Evolutionary conservation across 495 filamentous ascomycete genomes (phyloP).

Genomic region (Articulospora tetracladia): DNA sequence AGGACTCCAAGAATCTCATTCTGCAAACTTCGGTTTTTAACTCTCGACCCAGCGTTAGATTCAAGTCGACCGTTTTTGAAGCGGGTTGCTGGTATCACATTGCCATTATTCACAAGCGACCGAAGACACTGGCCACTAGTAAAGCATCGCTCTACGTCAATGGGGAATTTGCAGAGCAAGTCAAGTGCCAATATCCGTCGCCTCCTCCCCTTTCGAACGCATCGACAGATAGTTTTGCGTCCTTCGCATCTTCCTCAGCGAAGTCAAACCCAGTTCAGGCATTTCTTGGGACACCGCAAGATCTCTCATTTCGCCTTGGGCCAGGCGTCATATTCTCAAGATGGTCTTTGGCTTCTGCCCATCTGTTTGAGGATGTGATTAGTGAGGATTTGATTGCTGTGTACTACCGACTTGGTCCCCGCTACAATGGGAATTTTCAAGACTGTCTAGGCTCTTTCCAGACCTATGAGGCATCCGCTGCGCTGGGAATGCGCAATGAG

Average conservation of each 20-base stretch:
- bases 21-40: constrained; percentile 92
- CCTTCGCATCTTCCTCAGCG: constrained; percentile 46
- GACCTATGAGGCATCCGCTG: constrained; percentile 92
- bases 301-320: constrained; percentile 79
- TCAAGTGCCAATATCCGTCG: constrained; percentile 82
- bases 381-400: constrained; percentile 93
- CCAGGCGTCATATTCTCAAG: constrained; percentile 68
- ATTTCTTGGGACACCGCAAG: constrained; percentile 89
- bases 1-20: constrained; percentile 92
- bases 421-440: constrained; percentile 94
- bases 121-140: constrained; percentile 63
- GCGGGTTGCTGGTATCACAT: constrained; percentile 87
- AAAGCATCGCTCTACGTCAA: constrained; percentile 88
- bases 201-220: constrained; percentile 57
- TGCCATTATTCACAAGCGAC: constrained; percentile 74
- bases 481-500: constrained; percentile 87
- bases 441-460: constrained; percentile 95
- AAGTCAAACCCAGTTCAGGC: constrained; percentile 73
- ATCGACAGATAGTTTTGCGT: constrained; percentile 57
- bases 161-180: constrained; percentile 89
- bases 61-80: constrained; percentile 76
- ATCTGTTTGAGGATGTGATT: constrained; percentile 81
- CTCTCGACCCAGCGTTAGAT: constrained; percentile 82
- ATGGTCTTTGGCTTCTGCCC: constrained; percentile 86
- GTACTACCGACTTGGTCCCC: constrained; percentile 80